A percentile compares a stretch with the other conserved stretches of the same genome.
These are phyloP conservation scores for Pyrrhoderma lamaoense DNA, from an alignment of 1,284 basidiomycete genomes.

Conservation along the genomic window DNA sequence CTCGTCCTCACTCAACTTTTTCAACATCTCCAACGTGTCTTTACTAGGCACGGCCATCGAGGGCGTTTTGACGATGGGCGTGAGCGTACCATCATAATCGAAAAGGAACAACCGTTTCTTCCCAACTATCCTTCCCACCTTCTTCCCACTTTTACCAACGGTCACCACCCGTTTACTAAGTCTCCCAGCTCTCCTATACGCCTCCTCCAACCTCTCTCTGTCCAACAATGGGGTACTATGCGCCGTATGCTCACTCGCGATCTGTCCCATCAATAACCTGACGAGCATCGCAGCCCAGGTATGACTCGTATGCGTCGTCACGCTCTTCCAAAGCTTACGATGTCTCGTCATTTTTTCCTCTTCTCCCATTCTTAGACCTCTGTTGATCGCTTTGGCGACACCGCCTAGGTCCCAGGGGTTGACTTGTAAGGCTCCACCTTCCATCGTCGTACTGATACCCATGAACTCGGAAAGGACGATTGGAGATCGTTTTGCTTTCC, in stretches of 20 bases:
- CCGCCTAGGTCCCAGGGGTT: slow-evolving; percentile 90
- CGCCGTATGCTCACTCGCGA: slow-evolving; percentile 70
- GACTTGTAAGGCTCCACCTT: slow-evolving; percentile 72
- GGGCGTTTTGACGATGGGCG: slow-evolving; percentile 94
- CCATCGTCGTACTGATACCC: slow-evolving; percentile 88
- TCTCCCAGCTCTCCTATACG: slow-evolving; percentile 45
- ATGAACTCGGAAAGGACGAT: no score
- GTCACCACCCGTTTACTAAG: no score
- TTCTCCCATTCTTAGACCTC: slow-evolving; percentile 76
- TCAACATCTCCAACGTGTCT: slow-evolving; percentile 70
- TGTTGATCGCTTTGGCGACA: slow-evolving; percentile 91
- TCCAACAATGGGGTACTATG: slow-evolving; percentile 85
- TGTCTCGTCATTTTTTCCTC: slow-evolving; percentile 79
- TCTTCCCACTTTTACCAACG: no score
- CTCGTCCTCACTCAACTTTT: slow-evolving; percentile 66
- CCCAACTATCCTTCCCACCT: slow-evolving; percentile 32
- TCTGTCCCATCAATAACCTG: slow-evolving; percentile 81
- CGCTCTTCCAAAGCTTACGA: slow-evolving; percentile 70
- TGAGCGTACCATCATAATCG: slow-evolving; percentile 96
- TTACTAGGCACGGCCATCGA: slow-evolving; percentile 81
- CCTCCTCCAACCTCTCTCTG: slow-evolving; percentile 49
- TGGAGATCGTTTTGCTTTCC: no score
- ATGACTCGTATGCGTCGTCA: slow-evolving; percentile 91
- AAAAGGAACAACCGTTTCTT: slow-evolving; percentile 89
- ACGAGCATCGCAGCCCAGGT: slow-evolving; percentile 93